phyloP scores from a whole-genome alignment of 75 land plant species.

The Larix kaempferi region DNA sequence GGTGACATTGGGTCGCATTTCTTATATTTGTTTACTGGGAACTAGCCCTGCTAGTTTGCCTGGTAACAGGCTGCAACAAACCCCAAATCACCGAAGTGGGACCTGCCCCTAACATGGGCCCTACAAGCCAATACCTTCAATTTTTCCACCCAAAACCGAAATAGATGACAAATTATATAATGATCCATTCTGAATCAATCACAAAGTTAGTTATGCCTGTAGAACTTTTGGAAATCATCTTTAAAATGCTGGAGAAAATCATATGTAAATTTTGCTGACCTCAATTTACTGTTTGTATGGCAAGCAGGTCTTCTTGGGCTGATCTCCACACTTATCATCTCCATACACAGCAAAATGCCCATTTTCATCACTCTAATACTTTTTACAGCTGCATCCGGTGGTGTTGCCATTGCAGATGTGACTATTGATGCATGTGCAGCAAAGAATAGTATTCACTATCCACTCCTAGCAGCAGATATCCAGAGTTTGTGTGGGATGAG shows the following conservation, averaged over 20 bases:
- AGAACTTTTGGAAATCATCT: neutral
- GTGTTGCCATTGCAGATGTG: slow-evolving; percentile 56
- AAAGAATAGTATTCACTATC: slow-evolving; percentile 46
- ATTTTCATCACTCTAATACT: slow-evolving; percentile 17
- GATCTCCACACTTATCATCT: slow-evolving; percentile 6
- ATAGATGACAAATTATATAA: no score
- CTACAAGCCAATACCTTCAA: no score
- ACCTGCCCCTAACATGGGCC: no score
- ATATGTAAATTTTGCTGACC: slow-evolving; percentile 12
- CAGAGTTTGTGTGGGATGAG: slow-evolving; percentile 48
- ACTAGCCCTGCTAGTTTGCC: no score
- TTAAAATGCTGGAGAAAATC: neutral
- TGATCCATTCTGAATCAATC: no score
- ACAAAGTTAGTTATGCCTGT: no score
- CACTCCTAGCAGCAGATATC: slow-evolving; percentile 46
- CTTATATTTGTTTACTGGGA: no score
- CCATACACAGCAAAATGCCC: slow-evolving; percentile 8
- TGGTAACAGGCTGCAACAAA: no score
- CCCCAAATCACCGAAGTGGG: no score
- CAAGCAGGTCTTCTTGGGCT: slow-evolving; percentile 13
- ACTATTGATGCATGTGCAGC: slow-evolving; percentile 64
- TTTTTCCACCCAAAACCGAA: no score
- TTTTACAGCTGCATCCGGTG: slow-evolving; percentile 6
- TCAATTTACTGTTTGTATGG: slow-evolving; percentile 22
- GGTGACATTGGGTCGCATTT: no score